Evolutionary conservation across 2,329 filamentous ascomycete genomes (phyloP).

Genomic region (Colletotrichum sp.): DNA sequence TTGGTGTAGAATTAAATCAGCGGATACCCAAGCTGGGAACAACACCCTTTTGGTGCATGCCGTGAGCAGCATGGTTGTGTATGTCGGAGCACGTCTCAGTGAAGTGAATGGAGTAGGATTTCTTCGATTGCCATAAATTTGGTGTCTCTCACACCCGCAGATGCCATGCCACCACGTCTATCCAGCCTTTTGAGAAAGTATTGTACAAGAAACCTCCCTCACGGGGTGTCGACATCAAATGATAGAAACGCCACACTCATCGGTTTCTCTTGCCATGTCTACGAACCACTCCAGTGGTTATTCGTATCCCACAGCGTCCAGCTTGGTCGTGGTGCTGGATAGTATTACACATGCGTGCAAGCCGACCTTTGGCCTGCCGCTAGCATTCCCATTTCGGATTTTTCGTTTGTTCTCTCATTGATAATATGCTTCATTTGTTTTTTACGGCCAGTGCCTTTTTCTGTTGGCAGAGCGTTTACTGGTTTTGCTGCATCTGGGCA

Average conservation of each 20-base stretch:
- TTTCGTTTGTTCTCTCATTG: not conserved
- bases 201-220: conserved; percentile 12
- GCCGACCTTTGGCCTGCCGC: not conserved
- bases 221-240: not conserved
- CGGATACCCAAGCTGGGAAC: conserved; percentile 14
- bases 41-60: not conserved
- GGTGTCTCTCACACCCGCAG: not conserved
- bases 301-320: not conserved
- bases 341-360: conserved; percentile 14
- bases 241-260: not conserved
- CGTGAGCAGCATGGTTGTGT: not conserved
- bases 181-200: not conserved
- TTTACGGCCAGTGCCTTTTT: not conserved
- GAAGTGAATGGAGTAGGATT: not conserved
- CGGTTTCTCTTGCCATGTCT: not conserved
- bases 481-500: conserved; percentile 54
- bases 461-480: conserved; percentile 32
- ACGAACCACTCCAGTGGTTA: not conserved
- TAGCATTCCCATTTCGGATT: not conserved
- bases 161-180: conserved; percentile 6
- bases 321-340: conserved; percentile 3
- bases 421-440: not conserved
- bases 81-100: not conserved
- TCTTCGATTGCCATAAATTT: not conserved
- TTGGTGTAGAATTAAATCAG: conserved; percentile 9